Evolutionary conservation across 305 asterid genomes (phyloP), one percentile per base, ranked within the genome.

Genomic region (Lippia alba): DNA sequence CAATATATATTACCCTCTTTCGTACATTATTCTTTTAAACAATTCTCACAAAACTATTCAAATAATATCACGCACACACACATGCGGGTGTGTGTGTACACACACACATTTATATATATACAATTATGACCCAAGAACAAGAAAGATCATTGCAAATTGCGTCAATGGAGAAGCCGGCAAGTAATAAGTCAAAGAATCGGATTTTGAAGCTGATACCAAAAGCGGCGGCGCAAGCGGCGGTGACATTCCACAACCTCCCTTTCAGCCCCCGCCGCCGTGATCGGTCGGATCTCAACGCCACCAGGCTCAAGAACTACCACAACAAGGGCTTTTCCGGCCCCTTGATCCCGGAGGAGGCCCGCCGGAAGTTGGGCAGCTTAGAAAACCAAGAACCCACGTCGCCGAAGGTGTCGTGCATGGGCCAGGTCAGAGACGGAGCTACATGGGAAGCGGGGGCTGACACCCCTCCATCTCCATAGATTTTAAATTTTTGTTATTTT

Each of bases 341-440:
- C 67, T 73, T 85, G 19, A 82, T 88, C 16, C 89, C 91, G 41
- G 79, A 75, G 0, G 95, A 87, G 63, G 93, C 95, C n/a, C 78
- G 94, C 9, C 71, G 68, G 0, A 87, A 84, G 19, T 44, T 86
- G 1, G 84, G 54, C 56, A 87, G 50, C 41, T 83, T 77, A 75
- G 88, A 78, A 4, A 30, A 83, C 0, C 90, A 69, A 61, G 98
- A 93, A 54, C 98, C 98, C 39, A 78, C 84, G 4, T 93, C 98
- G 0, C 98, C 98, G 0, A 91, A 87, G 68, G 88, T 93, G 4
- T 89, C 97, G 0, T 93, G 98, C 81, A 89, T 89, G 78, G 98
- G 80, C 18, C 77, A 74, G 55, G n/a, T n/a, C n/a, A n/a, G n/a
- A n/a, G n/a, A n/a, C n/a, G n/a, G n/a, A n/a, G n/a, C n/a, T n/a